Conservation (phyloP, 192 early-diverging fungal genomes). For the Coemansia sp. region DNA sequence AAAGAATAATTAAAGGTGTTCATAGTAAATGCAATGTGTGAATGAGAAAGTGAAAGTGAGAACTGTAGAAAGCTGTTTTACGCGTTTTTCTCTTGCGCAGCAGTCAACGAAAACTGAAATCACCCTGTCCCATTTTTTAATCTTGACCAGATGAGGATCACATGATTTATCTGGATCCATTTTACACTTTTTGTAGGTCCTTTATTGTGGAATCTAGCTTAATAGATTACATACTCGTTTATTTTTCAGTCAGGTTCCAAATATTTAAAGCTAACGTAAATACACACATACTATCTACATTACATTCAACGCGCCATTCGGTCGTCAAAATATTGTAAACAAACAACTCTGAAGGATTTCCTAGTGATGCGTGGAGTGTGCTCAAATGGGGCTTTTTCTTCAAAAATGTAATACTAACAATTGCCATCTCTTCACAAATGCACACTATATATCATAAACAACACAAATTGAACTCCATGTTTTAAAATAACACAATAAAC, state of each 20-base stretch:
- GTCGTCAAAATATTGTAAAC: too few species aligned
- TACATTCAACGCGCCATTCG: too few species aligned
- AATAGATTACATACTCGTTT: too few species aligned
- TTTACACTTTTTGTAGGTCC: too few species aligned
- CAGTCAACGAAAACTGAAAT: background rate
- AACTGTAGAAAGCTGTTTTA: background rate
- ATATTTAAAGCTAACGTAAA: too few species aligned
- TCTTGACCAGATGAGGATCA: too few species aligned
- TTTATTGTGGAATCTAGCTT: too few species aligned
- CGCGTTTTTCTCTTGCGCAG: background rate
- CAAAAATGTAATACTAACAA: too few species aligned
- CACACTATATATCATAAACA: background rate
- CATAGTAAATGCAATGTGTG: background rate
- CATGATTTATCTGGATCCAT: too few species aligned
- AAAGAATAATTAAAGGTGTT: background rate
- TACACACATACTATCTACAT: too few species aligned
- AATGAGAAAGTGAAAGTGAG: background rate
- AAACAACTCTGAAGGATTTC: too few species aligned
- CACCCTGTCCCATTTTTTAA: background rate
- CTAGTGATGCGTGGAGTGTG: constrained; percentile 53
- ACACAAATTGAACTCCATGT: background rate
- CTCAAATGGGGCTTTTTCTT: background rate
- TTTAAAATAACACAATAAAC: background rate
- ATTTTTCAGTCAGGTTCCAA: too few species aligned
- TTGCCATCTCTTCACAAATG: background rate